Evolutionary conservation across 768 basidiomycete genomes (phyloP).

Genomic region (Phaeolepiota aurea): DNA sequence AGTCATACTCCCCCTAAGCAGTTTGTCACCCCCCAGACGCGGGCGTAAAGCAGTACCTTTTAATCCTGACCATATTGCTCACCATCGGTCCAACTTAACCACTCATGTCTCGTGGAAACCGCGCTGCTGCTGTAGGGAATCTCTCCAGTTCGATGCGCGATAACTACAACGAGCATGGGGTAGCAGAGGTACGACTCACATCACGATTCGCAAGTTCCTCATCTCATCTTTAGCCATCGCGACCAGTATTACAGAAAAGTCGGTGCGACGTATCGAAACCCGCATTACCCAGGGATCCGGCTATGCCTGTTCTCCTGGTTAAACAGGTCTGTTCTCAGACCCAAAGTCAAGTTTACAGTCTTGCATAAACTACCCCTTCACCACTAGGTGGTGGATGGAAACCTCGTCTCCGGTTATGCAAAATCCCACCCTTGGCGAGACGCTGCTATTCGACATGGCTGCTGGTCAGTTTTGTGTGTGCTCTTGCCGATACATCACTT

Average conservation of each 20-base stretch:
- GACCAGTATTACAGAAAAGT: constrained; percentile 56
- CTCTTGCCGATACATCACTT: neutral
- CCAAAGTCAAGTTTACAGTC: neutral
- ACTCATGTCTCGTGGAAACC: constrained; percentile 27
- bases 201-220: neutral
- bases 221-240: neutral
- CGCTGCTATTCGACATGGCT: constrained; percentile 53
- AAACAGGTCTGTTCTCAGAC: constrained; percentile 37
- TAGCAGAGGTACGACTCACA: constrained; percentile 39
- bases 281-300: constrained; percentile 61
- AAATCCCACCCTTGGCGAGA: constrained; percentile 7
- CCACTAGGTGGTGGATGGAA: constrained; percentile 26
- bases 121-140: constrained; percentile 21
- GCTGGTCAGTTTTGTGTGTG: constrained; percentile 19
- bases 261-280: constrained; percentile 62
- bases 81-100: too few species aligned
- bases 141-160: constrained; percentile 28
- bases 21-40: too few species aligned
- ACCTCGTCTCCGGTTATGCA: constrained; percentile 17
- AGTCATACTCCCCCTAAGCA: too few species aligned
- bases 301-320: constrained; percentile 46
- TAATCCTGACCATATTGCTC: too few species aligned
- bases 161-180: constrained; percentile 37
- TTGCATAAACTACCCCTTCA: neutral
- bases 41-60: too few species aligned